Evolutionary conservation across 208 protist species (phyloP), one percentile per base, ranked within the genome.

Genomic region (Leishmania turanica): DNA sequence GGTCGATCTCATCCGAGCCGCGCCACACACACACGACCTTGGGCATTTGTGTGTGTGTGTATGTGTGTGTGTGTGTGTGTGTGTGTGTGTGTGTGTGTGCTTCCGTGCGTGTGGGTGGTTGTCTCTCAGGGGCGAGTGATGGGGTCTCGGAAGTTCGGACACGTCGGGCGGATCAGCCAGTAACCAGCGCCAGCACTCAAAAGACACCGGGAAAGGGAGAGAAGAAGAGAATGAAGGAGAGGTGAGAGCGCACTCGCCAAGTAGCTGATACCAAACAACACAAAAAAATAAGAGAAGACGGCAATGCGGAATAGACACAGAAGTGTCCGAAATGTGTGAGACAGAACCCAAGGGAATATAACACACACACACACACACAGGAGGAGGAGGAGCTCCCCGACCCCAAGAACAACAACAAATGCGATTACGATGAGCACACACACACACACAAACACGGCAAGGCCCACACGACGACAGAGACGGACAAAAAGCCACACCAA

Each of bases 1-100:
- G 90, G 74, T 95, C 92, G 31, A 97, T 90, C 80, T 91, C 88
- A 79, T 92, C 86, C 19, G 84, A 79, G 27, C 92, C 93, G 13
- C 92, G 85, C 51, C 79, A 69, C 51, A 88, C 83, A 81, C 90
- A 95, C 9, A 89, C 86, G 15, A 96, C 79, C 49, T 87, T 92
- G 19, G 89, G 82, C 86, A 92, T 92, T 53, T 47, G 64, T 37
- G 1, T 47, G 49, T 47, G 40, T 40, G 40, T 40, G 40, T 58
- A 17, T 24, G 53, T 56, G 17, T 56, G 40, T 40, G 40, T 40
- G 40, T 58, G 53, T 24, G 53, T 56, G 17, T 56, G n/a, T 5
- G n/a, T 2, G 45, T 9, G 45, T 47, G 45, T 47, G 45, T 56
- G 56, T 1, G 24, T 31, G 24, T 62, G 56, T 62, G 8, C 24